These are phyloP conservation scores for Podila epicladia DNA, from an alignment of 192 early-diverging fungal species.

Conservation along the genomic window DNA sequence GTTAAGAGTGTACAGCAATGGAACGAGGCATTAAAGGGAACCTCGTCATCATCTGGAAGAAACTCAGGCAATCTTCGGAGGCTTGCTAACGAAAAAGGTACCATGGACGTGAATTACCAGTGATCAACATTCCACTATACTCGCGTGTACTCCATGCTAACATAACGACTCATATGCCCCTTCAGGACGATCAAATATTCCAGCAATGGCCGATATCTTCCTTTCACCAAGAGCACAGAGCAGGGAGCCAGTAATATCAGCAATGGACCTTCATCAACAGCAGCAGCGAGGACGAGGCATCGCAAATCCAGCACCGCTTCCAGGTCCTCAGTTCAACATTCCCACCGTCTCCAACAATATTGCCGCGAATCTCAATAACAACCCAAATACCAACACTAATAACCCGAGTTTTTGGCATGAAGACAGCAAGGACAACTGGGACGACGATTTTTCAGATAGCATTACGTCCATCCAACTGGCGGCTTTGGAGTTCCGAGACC, in stretches of 20 bases:
- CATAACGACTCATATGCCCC: too few relatives aligned
- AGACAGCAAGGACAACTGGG: slow-evolving; percentile 43
- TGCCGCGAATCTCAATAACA: slow-evolving; percentile 5
- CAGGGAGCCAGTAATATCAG: not conserved
- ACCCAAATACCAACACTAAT: not conserved
- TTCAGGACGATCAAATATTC: not conserved
- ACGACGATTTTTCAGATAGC: slow-evolving; percentile 53
- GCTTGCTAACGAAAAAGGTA: slow-evolving; percentile 15
- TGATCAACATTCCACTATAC: not conserved
- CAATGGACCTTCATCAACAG: not conserved
- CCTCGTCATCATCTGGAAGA: slow-evolving; percentile 14
- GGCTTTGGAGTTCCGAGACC: slow-evolving; percentile 24
- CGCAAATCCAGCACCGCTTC: slow-evolving; percentile 2
- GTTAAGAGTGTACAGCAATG: slow-evolving; percentile 53
- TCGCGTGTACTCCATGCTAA: too few relatives aligned
- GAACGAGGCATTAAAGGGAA: slow-evolving; percentile 49
- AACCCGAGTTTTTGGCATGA: slow-evolving; percentile 26
- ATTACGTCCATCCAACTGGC: slow-evolving; percentile 41
- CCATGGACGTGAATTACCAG: not conserved
- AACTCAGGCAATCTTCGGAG: slow-evolving; percentile 31
- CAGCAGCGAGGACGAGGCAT: not conserved
- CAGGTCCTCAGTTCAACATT: slow-evolving; percentile 16
- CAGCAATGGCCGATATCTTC: slow-evolving; percentile 28
- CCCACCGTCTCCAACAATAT: not conserved
- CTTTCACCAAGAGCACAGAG: slow-evolving; percentile 13